Base-by-base conservation (phyloP, 228 moss, liverwort and hornwort genomes). In the Sphagnum fallax region DNA sequence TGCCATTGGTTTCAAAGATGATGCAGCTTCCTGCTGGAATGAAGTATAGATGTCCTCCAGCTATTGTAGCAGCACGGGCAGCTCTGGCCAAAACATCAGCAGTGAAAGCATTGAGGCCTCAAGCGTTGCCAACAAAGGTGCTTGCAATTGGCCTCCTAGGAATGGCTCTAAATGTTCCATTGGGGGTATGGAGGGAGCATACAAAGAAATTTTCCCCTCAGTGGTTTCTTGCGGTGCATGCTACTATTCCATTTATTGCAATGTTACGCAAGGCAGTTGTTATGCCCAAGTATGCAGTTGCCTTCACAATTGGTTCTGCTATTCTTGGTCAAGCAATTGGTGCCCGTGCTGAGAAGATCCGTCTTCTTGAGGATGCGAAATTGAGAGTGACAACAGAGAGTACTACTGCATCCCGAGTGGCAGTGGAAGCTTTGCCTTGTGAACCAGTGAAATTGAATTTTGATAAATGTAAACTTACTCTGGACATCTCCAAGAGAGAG, bases 201-300 rank as follows among this genome's bases (percentile, higher is more conserved):
- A 93, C 97, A 8, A 89, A 85, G 68, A 98, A 98, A 63, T 98
- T 98, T 49, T 90, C 94, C 0, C 93, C 97, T 5, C 90, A 91
- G 61, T 98, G 97, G 97, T 87, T 98, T 66, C 78, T 98, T 60
- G 97, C 97, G 0, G 90, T 98, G 18, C 97, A 98, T 65, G 97
- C 97, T 0, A 91, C 97, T 4, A 91, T 98, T 65, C 97, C 97
- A 9, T 98, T 98, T 66, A 86, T 98, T 65, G 97, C 97, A 5
- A 98, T 98, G 97, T 80, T 98, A 16, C 76, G 97, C 72, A 98
- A 98, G 63, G 97, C 97, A 10, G 94, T 98, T 18, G 91, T 91
- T 65, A 93, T 98, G 97, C 97, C 97, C 32, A 98, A 98, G 77
- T 90, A 90, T 67, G 97, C 94, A 5, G 89, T 98, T 0, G 93